A percentile compares a stretch with the other conserved stretches of the same genome.
Conservation (phyloP, 2,329 filamentous ascomycete genomes). For the Epichloe hybrida region DNA sequence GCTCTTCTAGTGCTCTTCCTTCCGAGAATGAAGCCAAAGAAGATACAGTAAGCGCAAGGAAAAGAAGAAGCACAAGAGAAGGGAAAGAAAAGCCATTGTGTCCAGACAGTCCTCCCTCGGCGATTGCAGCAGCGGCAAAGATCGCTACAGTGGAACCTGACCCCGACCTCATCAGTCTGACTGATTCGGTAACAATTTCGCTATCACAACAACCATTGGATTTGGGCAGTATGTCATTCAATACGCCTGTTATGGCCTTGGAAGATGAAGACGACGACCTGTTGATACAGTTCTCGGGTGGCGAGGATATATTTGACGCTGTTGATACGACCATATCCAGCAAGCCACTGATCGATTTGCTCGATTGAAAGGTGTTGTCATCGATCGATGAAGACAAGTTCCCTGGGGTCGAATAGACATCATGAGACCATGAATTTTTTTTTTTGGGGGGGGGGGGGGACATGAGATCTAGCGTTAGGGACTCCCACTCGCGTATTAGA, state of each 20-base stretch:
- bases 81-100: too few relatives aligned
- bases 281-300: conserved; percentile 3
- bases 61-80: background rate
- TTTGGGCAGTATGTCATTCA: background rate
- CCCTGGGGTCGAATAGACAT: too few relatives aligned
- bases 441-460: too few relatives aligned
- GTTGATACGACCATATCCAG: background rate
- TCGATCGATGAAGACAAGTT: background rate
- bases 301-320: background rate
- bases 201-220: background rate
- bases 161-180: background rate
- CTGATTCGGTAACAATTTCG: background rate
- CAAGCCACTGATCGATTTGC: background rate
- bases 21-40: background rate
- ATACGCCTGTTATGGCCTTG: background rate
- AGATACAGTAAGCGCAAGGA: background rate
- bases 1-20: background rate
- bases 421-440: too few relatives aligned
- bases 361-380: background rate
- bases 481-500: too few relatives aligned
- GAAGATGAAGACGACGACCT: background rate
- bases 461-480: too few relatives aligned
- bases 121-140: background rate
- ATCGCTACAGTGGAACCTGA: background rate
- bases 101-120: background rate